Evolutionary conservation across 163 green algal species (phyloP).

Genomic region (Prototheca cutis): DNA sequence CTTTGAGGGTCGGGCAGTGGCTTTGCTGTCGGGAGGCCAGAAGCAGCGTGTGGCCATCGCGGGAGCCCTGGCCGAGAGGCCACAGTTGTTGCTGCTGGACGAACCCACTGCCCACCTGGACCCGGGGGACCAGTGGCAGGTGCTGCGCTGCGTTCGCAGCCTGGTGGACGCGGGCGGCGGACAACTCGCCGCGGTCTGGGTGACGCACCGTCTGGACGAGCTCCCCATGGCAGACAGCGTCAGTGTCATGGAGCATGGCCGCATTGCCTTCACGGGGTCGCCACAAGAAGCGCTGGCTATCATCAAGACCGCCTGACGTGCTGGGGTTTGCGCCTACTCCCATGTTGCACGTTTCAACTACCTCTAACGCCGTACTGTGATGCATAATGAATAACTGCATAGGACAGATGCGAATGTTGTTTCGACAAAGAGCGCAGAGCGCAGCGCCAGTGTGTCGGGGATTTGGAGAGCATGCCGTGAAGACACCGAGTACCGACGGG

Average conservation of each 20-base stretch:
- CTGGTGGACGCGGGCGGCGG: conserved; percentile 36
- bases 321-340: too few relatives aligned
- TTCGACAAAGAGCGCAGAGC: too few relatives aligned
- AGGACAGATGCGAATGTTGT: too few relatives aligned
- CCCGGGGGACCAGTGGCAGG: conserved; percentile 70
- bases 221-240: conserved; percentile 78
- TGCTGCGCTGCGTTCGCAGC: conserved; percentile 67
- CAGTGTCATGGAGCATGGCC: conserved; percentile 85
- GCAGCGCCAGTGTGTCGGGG: too few relatives aligned
- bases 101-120: conserved; percentile 98
- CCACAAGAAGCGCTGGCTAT: too few relatives aligned
- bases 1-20: conserved; percentile 57
- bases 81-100: conserved; percentile 84
- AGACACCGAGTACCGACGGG: too few relatives aligned
- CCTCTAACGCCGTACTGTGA: too few relatives aligned
- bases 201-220: conserved; percentile 96
- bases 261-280: conserved; percentile 62
- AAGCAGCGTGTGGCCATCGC: conserved; percentile 95
- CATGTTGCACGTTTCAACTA: too few relatives aligned
- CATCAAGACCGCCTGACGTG: too few relatives aligned
- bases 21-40: conserved; percentile 90
- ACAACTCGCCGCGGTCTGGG: conserved; percentile 84
- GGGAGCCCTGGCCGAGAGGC: conserved; percentile 52
- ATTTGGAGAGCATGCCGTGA: too few relatives aligned
- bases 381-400: too few relatives aligned